Conservation (phyloP, 257 asterid species). For the Solanum habrochaites region DNA sequence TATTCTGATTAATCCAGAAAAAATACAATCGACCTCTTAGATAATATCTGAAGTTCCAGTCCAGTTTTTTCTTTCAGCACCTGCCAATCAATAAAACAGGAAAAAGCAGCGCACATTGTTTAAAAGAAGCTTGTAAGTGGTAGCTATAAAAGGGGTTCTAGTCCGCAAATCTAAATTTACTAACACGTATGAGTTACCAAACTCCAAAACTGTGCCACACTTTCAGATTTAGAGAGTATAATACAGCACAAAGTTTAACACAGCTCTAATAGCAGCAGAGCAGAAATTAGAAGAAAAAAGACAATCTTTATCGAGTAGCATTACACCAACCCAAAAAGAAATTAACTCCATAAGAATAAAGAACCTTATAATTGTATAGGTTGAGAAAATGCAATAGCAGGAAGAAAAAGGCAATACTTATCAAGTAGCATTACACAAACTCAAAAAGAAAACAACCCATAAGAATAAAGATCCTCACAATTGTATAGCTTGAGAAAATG, state of each 20-base stretch:
- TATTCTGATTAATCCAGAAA: neutral
- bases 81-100: neutral
- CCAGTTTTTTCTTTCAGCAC: neutral
- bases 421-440: neutral
- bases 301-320: neutral
- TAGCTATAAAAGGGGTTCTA: neutral
- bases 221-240: neutral
- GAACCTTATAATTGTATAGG: neutral
- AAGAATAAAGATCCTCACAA: neutral
- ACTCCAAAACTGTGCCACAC: neutral
- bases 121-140: neutral
- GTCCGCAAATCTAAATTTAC: neutral
- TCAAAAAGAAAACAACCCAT: neutral
- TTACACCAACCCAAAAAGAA: neutral
- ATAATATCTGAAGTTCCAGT: neutral
- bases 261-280: neutral
- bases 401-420: neutral
- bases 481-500: neutral
- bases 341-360: neutral
- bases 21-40: neutral
- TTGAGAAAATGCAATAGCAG: neutral
- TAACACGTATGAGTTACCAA: neutral
- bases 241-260: neutral
- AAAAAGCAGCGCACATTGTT: neutral
- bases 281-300: neutral